Conservation (phyloP, 768 basidiomycete species). For the Mycena galericulata region DNA sequence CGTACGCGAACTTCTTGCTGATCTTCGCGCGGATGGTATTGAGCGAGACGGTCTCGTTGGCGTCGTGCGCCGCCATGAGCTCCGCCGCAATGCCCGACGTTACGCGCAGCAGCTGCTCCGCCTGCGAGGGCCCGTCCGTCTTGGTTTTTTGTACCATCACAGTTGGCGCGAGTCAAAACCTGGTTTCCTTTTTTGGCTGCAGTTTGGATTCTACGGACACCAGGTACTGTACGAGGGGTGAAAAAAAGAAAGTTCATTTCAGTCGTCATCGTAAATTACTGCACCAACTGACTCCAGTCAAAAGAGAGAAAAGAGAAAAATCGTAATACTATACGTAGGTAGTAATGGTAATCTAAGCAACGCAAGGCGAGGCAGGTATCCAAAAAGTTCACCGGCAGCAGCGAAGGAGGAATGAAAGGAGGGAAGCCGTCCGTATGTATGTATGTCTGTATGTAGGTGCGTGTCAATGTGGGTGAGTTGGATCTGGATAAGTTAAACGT, state of each 20-base stretch:
- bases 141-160: conserved; percentile 40
- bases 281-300: too few species aligned
- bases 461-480: not conserved
- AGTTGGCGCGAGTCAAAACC: not conserved
- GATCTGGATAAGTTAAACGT: conserved; percentile 19
- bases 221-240: not conserved
- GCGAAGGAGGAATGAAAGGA: not conserved
- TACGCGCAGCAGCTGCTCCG: conserved; percentile 89
- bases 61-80: conserved; percentile 89
- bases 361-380: not conserved
- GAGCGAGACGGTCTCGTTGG: conserved; percentile 81
- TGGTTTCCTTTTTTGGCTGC: too few species aligned
- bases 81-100: conserved; percentile 96
- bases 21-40: conserved; percentile 89
- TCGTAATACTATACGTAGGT: too few species aligned
- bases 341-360: conserved; percentile 20
- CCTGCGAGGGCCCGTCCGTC: conserved; percentile 78
- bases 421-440: too few species aligned
- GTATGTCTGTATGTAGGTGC: not conserved
- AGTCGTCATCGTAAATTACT: conserved; percentile 30
- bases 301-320: too few species aligned
- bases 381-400: not conserved
- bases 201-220: not conserved
- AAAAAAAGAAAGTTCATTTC: not conserved
- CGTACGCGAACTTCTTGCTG: conserved; percentile 90